Conservation (phyloP, 768 basidiomycete species). For the Trametes cubensis region DNA sequence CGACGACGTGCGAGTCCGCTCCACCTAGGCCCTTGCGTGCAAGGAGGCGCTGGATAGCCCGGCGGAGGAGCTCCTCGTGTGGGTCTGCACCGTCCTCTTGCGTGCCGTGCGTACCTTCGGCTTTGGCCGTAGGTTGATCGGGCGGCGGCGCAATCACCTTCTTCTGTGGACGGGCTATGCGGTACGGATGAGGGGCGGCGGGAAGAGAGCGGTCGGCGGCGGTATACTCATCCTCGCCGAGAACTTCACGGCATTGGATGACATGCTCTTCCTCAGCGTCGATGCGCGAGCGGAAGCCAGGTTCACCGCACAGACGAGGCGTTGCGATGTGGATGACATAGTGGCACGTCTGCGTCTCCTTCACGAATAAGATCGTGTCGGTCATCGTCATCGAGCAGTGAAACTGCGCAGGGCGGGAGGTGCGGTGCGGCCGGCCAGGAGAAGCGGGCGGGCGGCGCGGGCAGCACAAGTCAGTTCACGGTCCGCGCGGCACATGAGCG, state of each 20-base stretch:
- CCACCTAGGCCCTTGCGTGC: conserved; percentile 19
- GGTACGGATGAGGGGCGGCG: conserved; percentile 58
- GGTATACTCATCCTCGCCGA: conserved; percentile 37
- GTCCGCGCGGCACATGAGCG: conserved; percentile 14
- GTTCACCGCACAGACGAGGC: conserved; percentile 89
- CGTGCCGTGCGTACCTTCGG: neutral
- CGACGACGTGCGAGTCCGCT: conserved; percentile 19
- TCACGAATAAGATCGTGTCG: conserved; percentile 88
- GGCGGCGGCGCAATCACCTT: conserved; percentile 48
- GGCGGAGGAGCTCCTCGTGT: conserved; percentile 22
- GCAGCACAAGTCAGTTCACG: neutral
- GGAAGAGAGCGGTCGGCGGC: conserved; percentile 40
- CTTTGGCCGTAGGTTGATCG: conserved; percentile 3
- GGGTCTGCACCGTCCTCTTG: conserved; percentile 3
- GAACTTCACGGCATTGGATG: conserved; percentile 80
- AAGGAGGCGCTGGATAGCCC: conserved; percentile 29
- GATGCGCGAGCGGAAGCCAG: conserved; percentile 82
- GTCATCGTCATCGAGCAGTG: conserved; percentile 96
- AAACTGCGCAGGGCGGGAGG: conserved; percentile 52
- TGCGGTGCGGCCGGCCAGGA: neutral
- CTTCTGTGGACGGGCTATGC: conserved; percentile 49
- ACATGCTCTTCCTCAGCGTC: conserved; percentile 67
- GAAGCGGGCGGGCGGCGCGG: neutral
- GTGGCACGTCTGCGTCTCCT: conserved; percentile 91
- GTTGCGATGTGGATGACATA: conserved; percentile 95